A percentile compares a stretch with the other conserved stretches of the same genome.
These are phyloP conservation scores for Nitzschia sp. DNA, from an alignment of 108 stramenopile genomes.

Conservation along the genomic window DNA sequence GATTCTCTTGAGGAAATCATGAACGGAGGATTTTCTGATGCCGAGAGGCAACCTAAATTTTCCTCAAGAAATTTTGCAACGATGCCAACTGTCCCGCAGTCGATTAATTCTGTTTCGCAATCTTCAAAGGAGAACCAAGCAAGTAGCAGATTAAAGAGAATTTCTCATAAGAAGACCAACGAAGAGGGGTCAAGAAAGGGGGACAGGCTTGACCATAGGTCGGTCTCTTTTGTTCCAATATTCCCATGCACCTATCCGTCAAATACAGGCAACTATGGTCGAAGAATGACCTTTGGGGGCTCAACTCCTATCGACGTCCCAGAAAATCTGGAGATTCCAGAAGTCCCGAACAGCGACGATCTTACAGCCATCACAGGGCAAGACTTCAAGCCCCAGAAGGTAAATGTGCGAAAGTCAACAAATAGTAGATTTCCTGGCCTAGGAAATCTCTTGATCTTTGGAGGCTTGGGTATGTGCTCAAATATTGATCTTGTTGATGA, in stretches of 20 bases:
- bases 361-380: conserved; percentile 2
- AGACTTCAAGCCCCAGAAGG: not conserved
- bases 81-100: too few relatives aligned
- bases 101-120: not conserved
- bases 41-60: too few relatives aligned
- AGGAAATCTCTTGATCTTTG: too few relatives aligned
- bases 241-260: not conserved
- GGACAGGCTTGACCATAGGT: not conserved
- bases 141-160: not conserved
- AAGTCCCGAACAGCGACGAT: not conserved
- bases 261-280: not conserved
- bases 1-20: too few relatives aligned
- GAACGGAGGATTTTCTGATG: too few relatives aligned
- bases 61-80: too few relatives aligned
- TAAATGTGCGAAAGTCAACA: too few relatives aligned
- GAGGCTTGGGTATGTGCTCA: conserved; percentile 6
- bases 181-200: not conserved
- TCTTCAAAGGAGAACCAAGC: not conserved
- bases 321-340: not conserved
- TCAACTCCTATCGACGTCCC: not conserved
- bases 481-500: conserved; percentile 11
- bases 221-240: not conserved
- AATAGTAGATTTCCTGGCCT: too few relatives aligned
- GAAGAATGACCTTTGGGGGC: not conserved
- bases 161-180: not conserved